These are phyloP conservation scores for Lachnellula cervina DNA, from an alignment of 2,329 filamentous ascomycete species.

Conservation along the genomic window DNA sequence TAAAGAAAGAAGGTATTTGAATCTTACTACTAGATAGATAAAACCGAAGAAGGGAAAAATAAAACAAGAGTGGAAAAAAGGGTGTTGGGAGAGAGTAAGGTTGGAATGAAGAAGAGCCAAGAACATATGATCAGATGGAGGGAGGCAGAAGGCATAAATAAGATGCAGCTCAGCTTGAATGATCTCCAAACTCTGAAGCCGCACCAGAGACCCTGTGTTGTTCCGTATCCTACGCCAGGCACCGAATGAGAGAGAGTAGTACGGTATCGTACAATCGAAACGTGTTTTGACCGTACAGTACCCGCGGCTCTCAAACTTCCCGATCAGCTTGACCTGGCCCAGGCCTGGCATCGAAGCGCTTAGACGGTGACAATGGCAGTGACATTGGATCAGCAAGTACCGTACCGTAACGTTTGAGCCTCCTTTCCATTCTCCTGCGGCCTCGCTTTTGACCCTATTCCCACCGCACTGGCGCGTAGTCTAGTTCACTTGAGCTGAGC, in stretches of 20 bases:
- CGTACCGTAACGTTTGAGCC: background rate
- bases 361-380: background rate
- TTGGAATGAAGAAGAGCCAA: slow-evolving; percentile 4
- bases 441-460: background rate
- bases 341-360: background rate
- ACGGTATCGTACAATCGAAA: slow-evolving; percentile 2
- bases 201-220: background rate
- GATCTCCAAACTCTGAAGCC: slow-evolving; percentile 6
- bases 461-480: background rate
- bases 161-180: background rate
- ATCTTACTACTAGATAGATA: background rate
- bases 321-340: background rate
- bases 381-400: background rate
- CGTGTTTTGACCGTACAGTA: slow-evolving; percentile 10
- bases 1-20: slow-evolving; percentile 8
- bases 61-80: slow-evolving; percentile 9
- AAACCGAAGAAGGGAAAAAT: slow-evolving; percentile 4
- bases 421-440: background rate
- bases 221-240: background rate
- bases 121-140: slow-evolving; percentile 7
- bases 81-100: slow-evolving; percentile 1
- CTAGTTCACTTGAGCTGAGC: background rate
- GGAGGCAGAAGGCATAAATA: slow-evolving; percentile 13
- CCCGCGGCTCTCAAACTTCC: slow-evolving; percentile 1
- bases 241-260: background rate